Evolutionary conservation across 805 yeast species (phyloP).

Genomic region (Hanseniaspora thailandica): DNA sequence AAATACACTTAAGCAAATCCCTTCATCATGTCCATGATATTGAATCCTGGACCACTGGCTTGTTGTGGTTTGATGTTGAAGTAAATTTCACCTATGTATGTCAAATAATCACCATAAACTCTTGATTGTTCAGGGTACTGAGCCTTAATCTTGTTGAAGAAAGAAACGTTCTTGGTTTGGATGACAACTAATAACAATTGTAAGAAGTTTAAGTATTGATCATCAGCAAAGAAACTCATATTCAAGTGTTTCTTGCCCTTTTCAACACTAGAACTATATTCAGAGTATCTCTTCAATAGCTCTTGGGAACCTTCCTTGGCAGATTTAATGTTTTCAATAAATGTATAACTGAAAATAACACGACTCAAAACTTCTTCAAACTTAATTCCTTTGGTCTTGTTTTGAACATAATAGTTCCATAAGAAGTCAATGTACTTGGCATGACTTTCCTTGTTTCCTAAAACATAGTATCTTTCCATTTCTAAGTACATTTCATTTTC

Average conservation of each 20-base stretch:
- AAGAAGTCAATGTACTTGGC: constrained; percentile 36
- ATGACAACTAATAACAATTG: constrained; percentile 55
- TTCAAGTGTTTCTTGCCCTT: constrained; percentile 28
- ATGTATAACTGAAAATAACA: constrained; percentile 63
- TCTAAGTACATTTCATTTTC: constrained; percentile 41
- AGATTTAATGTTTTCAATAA: constrained; percentile 53
- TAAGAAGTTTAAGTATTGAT: constrained; percentile 50
- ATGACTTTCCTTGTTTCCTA: constrained; percentile 50
- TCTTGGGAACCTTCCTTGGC: constrained; percentile 34
- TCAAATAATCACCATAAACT: constrained; percentile 34
- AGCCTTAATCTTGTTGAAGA: constrained; percentile 42
- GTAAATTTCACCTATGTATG: constrained; percentile 47
- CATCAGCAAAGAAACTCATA: constrained; percentile 31
- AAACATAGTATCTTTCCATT: constrained; percentile 61
- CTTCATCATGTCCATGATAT: constrained; percentile 67
- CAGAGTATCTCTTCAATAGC: constrained; percentile 30
- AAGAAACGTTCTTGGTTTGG: constrained; percentile 39
- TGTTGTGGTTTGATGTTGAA: constrained; percentile 49
- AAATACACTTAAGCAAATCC: constrained; percentile 30
- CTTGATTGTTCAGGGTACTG: constrained; percentile 34
- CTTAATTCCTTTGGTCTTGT: constrained; percentile 20
- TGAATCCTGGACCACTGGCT: constrained; percentile 15
- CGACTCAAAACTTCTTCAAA: constrained; percentile 34
- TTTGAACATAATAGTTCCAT: constrained; percentile 37
- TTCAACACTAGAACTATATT: constrained; percentile 18